A percentile compares a stretch with the other conserved stretches of the same genome.
These are phyloP conservation scores for Ensete ventricosum DNA, from an alignment of 176 grass and related monocot species.

Conservation along the genomic window DNA sequence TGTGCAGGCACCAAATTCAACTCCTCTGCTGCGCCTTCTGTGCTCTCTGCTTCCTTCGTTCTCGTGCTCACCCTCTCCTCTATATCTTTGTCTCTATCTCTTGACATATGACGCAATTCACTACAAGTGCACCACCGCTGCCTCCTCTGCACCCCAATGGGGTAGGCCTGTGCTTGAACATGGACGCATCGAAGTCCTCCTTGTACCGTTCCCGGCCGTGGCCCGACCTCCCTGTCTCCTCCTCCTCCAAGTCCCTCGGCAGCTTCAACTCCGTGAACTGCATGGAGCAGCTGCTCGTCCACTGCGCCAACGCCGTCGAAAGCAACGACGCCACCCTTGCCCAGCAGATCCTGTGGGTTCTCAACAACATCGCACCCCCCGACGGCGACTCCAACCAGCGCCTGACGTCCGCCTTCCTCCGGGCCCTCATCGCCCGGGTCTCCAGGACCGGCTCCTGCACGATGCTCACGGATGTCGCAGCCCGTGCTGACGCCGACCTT, in stretches of 20 bases:
- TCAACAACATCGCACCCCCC: slow-evolving; percentile 93
- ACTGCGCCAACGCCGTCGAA: slow-evolving; percentile 97
- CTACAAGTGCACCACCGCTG: slow-evolving; percentile 41
- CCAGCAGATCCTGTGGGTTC: slow-evolving; percentile 96
- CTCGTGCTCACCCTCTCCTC: background rate
- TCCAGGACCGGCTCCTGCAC: slow-evolving; percentile 80
- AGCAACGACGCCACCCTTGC: slow-evolving; percentile 90
- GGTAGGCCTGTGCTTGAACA: slow-evolving; percentile 44
- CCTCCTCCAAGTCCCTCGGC: slow-evolving; percentile 46
- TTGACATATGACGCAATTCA: slow-evolving; percentile 85
- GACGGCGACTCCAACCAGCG: slow-evolving; percentile 91
- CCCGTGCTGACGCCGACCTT: slow-evolving; percentile 31
- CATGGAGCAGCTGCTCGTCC: slow-evolving; percentile 97
- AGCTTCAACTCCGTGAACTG: slow-evolving; percentile 58
- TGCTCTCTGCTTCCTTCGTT: slow-evolving; percentile 20
- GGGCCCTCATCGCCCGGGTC: slow-evolving; percentile 65
- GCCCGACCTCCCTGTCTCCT: slow-evolving; percentile 22
- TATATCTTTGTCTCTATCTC: slow-evolving; percentile 9
- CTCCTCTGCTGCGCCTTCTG: slow-evolving; percentile 35
- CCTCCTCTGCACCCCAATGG: slow-evolving; percentile 44
- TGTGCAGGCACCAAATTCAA: slow-evolving; percentile 87
- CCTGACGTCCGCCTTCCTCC: slow-evolving; percentile 77
- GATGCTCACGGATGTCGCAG: slow-evolving; percentile 43
- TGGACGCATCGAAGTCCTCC: slow-evolving; percentile 25
- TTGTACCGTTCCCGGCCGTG: slow-evolving; percentile 28